Evolutionary conservation across 1,284 basidiomycete species (phyloP).

Genomic region (Naganishia liquefaciens): DNA sequence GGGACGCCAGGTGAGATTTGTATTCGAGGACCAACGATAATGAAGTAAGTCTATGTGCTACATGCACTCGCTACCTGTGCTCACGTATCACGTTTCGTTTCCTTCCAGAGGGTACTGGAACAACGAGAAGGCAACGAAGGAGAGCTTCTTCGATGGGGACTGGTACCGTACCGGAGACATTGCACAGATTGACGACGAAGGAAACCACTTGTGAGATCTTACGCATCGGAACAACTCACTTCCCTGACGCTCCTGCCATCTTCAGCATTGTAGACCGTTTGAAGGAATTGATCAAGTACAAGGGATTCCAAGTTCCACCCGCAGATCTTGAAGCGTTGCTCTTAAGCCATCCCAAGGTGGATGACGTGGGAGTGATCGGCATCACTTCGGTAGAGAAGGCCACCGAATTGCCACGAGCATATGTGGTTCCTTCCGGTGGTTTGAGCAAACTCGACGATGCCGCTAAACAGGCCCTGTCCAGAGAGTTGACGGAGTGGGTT

Average conservation of each 20-base stretch:
- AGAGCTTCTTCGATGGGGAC: conserved; percentile 60
- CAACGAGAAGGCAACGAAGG: conserved; percentile 65
- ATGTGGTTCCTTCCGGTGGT: conserved; percentile 61
- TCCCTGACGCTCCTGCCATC: background rate
- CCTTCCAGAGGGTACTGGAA: conserved; percentile 60
- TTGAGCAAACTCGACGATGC: conserved; percentile 45
- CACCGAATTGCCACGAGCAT: conserved; percentile 77
- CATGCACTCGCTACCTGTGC: background rate
- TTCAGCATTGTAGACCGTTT: conserved; percentile 55
- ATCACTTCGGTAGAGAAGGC: conserved; percentile 64
- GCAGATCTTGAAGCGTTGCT: conserved; percentile 78
- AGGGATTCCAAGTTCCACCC: conserved; percentile 66
- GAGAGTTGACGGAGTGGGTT: conserved; percentile 65
- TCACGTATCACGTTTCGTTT: background rate
- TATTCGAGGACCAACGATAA: conserved; percentile 72
- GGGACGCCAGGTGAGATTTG: conserved; percentile 75
- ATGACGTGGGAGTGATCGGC: conserved; percentile 73
- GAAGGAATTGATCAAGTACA: conserved; percentile 83
- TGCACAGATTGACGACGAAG: conserved; percentile 63
- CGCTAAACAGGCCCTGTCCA: conserved; percentile 56
- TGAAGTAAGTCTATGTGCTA: conserved; percentile 58
- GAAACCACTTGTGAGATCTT: conserved; percentile 55
- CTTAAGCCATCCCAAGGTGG: conserved; percentile 68
- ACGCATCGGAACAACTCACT: background rate
- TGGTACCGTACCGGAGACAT: conserved; percentile 88